Evolutionary conservation across 2,329 filamentous ascomycete species (phyloP), one percentile per base, ranked within the genome.

Genomic region (Aphanocladium album): DNA sequence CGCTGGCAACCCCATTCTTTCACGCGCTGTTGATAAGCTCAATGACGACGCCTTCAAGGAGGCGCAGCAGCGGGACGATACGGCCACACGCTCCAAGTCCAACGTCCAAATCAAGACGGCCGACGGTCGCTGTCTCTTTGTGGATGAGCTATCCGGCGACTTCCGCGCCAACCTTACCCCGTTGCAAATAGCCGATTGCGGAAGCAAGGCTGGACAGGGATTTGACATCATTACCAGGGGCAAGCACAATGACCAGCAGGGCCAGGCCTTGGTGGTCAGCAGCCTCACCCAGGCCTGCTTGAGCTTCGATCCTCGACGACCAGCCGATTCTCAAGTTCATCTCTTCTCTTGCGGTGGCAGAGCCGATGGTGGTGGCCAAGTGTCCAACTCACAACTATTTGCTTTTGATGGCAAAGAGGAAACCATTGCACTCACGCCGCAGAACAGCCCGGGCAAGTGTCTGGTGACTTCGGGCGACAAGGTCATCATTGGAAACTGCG

Each of bases 261-360:
- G 76, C 39, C 75, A 77, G 5, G 77, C 79, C 66, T 73, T 85
- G 52, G 66, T 86, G 41, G 83, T 85, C 47, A 85, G 78, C 73
- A 81, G 80, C 3, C 69, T 83, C 65, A 85, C 83, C 1, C 78
- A 84, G 67, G 83, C 82, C 47, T 86, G 83, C 67, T 72, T 84
- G 66, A 85, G 83, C 72, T 83, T 83, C 62, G 83, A 86, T 64
- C 76, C 78, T 5, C 76, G 82, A 51, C 76, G 81, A 30, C 70
- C 74, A 0, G 73, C 75, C 2, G 81, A 80, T 12, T 79, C 80
- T 66, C 81, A 83, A 64, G 80, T 83, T 16, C 66, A 80, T 37
- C 73, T 86, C 25, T 86, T 85, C 66, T 83, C 83, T 12, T 86
- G 83, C 63, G 83, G 83, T 55, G 83, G 83, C 17, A 75, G 82